Percentiles rank a stretch among this genome's conserved stretches.
These are phyloP conservation scores for Posidonia oceanica DNA, from an alignment of 116 monocot genomes.

Conservation along the genomic window DNA sequence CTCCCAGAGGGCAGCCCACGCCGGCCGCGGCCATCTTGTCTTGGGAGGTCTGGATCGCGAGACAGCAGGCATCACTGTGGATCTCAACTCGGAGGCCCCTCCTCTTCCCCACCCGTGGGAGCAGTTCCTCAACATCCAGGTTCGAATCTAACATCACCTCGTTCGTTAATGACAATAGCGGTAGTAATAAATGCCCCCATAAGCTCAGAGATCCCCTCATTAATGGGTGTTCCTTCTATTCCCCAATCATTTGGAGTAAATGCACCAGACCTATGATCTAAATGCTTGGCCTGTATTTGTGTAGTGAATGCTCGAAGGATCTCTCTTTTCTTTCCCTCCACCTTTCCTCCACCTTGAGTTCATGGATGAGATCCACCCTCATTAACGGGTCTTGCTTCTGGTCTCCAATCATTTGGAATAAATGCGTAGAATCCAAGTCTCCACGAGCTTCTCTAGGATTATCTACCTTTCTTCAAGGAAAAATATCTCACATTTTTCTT, in stretches of 20 bases:
- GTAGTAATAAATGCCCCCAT: background rate
- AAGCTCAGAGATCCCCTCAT: background rate
- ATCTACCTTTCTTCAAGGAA: background rate
- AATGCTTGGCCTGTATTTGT: too few species aligned
- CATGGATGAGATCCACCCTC: too few species aligned
- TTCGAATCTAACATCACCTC: background rate
- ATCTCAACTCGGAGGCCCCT: slow-evolving; percentile 18
- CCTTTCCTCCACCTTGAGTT: too few species aligned
- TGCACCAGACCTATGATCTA: background rate
- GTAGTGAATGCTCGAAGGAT: background rate
- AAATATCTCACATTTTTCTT: too few species aligned
- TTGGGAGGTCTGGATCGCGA: background rate
- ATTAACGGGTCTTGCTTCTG: background rate
- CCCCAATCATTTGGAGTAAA: slow-evolving; percentile 7
- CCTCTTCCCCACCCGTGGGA: slow-evolving; percentile 23
- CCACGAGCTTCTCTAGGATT: background rate
- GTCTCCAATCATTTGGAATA: slow-evolving; percentile 1
- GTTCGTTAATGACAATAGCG: too few species aligned
- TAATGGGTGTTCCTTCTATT: background rate
- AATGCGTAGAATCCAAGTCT: background rate
- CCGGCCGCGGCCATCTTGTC: background rate
- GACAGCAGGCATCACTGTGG: slow-evolving; percentile 7
- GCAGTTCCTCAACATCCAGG: slow-evolving; percentile 26
- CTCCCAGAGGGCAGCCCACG: background rate
- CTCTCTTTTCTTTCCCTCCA: background rate